Base-by-base conservation (phyloP, 1,139 yeast species). In the Zhuliangozyma blackwelliae region DNA sequence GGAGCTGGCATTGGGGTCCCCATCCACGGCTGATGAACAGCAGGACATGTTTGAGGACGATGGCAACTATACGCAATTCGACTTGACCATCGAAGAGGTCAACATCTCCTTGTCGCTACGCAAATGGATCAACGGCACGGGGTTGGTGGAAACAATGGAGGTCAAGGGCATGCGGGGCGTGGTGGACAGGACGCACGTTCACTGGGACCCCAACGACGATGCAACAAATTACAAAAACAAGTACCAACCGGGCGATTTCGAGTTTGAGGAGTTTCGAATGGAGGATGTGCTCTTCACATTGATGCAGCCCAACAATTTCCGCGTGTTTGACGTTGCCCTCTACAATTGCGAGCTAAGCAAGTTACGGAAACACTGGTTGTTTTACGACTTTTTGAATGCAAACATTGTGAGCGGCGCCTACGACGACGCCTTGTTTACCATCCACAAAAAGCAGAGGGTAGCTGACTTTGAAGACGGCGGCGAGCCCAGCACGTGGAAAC, bases 1-100 rank as follows among this genome's bases (percentile, higher is more conserved):
- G 6, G 52, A 44, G 9, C 16, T 16, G 16, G 16, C 16, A 16
- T 16, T 16, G 16, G 23, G 23, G 23, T 7, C 9, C 3, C 2
- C 10, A 7, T 22, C 23, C 10, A 94, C 87, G 53, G 96, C 5
- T 6, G 23, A 22, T 5, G 54, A 48, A 10, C 59, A 57, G 23
- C 70, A 48, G 10, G 66, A 60, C 9, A 23, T 40, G 10, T 46
- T 46, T 39, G 72, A 61, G 28, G 96, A 90, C 49, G 95, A 88
- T 54, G 97, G 97, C 1, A 92, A 92, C 57, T 92, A 90, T 56
- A 90, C 98, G 0, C 98, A 92, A 54, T 92, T 84, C 57, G 98
- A 92, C 58, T 59, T 92, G 28, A 87, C 95, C 0, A 83, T 92
- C 20, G 96, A 90, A 45, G 87, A 85, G 44, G 83, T 90, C 7